Evolutionary conservation across 306 rosid genomes (phyloP).

Genomic region (Biancaea sappan): DNA sequence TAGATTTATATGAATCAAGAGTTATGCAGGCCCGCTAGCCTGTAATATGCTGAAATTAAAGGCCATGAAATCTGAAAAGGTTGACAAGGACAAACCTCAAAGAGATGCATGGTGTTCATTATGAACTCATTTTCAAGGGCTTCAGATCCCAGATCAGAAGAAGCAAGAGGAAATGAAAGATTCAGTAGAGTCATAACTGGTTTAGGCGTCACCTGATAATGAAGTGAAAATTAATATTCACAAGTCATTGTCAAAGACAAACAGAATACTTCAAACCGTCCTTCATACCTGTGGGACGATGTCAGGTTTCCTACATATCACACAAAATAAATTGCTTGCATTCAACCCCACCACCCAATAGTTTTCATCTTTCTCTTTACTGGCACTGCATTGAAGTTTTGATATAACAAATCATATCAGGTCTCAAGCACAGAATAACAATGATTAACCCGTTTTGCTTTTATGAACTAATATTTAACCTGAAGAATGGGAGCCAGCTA

Average conservation of each 20-base stretch:
- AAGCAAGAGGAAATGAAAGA: slow-evolving; percentile 90
- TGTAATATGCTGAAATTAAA: background rate
- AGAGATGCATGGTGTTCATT: slow-evolving; percentile 72
- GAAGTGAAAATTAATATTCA: slow-evolving; percentile 31
- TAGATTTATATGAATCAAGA: slow-evolving; percentile 21
- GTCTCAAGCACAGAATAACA: background rate
- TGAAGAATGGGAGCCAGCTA: slow-evolving; percentile 93
- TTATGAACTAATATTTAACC: slow-evolving; percentile 53
- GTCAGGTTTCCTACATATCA: slow-evolving; percentile 73
- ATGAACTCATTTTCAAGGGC: slow-evolving; percentile 85
- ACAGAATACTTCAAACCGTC: slow-evolving; percentile 12
- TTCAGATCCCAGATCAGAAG: slow-evolving; percentile 90
- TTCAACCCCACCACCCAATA: slow-evolving; percentile 92
- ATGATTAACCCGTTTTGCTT: slow-evolving; percentile 2
- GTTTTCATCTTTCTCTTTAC: slow-evolving; percentile 76
- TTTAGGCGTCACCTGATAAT: slow-evolving; percentile 80
- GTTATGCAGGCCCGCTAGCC: background rate
- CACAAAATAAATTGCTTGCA: slow-evolving; percentile 76
- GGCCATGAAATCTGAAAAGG: slow-evolving; percentile 28
- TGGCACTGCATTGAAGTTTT: slow-evolving; percentile 62
- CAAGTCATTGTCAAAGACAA: slow-evolving; percentile 26
- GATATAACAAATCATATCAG: slow-evolving; percentile 3
- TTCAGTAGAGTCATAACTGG: slow-evolving; percentile 71
- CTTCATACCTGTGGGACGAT: slow-evolving; percentile 71
- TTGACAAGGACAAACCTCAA: slow-evolving; percentile 56